Conservation (phyloP, 257 asterid species). For the Capsicum rhomboideum region DNA sequence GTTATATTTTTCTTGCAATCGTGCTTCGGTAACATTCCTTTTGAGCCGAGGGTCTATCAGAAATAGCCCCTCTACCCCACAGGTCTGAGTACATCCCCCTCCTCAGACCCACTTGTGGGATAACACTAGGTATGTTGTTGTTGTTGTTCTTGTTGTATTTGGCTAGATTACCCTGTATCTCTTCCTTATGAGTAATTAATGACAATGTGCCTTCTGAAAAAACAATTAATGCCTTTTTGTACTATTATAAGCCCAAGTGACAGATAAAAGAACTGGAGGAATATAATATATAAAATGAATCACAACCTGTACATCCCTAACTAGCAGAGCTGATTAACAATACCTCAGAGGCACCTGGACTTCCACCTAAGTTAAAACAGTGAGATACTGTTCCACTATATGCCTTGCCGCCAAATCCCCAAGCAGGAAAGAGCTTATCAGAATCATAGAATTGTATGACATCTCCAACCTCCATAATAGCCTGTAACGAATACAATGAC, state of each 20-base stretch:
- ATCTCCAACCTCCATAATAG: conserved; percentile 75
- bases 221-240: background rate
- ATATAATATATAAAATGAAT: background rate
- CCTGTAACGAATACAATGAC: conserved; percentile 29
- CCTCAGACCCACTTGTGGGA: too few species aligned
- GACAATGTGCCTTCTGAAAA: background rate
- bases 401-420: conserved; percentile 74
- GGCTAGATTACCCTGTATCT: background rate
- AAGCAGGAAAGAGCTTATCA: conserved; percentile 71
- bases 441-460: conserved; percentile 84
- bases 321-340: background rate
- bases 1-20: too few species aligned
- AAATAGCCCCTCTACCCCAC: too few species aligned
- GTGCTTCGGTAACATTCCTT: too few species aligned
- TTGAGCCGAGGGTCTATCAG: too few species aligned
- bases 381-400: conserved; percentile 46
- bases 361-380: conserved; percentile 72
- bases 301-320: background rate
- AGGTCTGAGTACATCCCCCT: too few species aligned
- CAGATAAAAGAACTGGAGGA: background rate
- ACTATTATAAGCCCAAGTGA: background rate
- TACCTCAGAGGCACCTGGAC: conserved; percentile 48
- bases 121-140: too few species aligned
- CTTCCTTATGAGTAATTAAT: background rate
- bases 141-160: background rate